These are phyloP conservation scores for Mesembryanthemum crystallinum DNA, from an alignment of 148 eudicot species.

Conservation along the genomic window DNA sequence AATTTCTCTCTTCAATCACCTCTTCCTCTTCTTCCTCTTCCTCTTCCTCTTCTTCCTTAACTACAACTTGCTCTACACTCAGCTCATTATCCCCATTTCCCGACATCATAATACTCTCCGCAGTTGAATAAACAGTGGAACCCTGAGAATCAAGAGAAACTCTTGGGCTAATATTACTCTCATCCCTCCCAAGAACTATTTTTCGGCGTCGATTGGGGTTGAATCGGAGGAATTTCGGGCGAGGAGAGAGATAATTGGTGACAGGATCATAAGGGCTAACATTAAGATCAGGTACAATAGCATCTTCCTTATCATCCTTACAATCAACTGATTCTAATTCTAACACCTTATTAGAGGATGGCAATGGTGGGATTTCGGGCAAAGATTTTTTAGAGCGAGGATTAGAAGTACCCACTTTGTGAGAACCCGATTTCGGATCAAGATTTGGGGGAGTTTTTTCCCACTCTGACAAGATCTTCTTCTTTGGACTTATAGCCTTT, in stretches of 20 bases:
- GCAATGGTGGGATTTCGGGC: conserved; percentile 10
- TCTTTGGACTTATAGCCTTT: conserved; percentile 38
- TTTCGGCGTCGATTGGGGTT: conserved; percentile 42
- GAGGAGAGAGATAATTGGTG: conserved; percentile 59
- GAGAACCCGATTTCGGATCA: conserved; percentile 15
- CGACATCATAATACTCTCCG: conserved; percentile 6
- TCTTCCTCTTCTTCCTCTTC: conserved; percentile 43
- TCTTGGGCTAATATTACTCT: not conserved
- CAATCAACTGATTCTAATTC: not conserved
- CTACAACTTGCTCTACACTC: conserved; percentile 16
- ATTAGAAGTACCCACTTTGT: conserved; percentile 20
- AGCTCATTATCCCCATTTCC: conserved; percentile 14
- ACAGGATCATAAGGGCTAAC: conserved; percentile 52
- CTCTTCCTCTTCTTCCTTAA: conserved; percentile 16
- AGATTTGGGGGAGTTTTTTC: conserved; percentile 31
- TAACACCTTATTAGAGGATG: conserved; percentile 1
- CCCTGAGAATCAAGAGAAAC: conserved; percentile 17
- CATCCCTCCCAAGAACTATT: conserved; percentile 23
- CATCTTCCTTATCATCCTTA: conserved; percentile 23
- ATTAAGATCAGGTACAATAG: conserved; percentile 23
- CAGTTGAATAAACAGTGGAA: conserved; percentile 20
- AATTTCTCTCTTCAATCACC: conserved; percentile 10
- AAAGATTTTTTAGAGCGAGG: conserved; percentile 13
- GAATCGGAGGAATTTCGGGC: conserved; percentile 63
- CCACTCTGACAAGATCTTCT: conserved; percentile 55